Evolutionary conservation across 768 basidiomycete species (phyloP).

Genomic region (Trametes cinnabarina): DNA sequence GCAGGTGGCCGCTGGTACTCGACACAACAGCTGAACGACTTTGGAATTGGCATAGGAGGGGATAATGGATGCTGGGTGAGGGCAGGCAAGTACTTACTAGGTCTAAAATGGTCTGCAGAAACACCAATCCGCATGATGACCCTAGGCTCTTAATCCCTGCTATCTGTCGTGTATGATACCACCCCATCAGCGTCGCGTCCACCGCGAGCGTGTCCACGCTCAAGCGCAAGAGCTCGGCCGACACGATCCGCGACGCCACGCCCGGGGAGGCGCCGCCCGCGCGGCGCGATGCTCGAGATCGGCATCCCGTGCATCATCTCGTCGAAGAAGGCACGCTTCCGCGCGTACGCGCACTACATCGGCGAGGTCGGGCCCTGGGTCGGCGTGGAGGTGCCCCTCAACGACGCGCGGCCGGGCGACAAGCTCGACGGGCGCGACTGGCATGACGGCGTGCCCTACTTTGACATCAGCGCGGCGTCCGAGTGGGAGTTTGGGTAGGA

Average conservation of each 20-base stretch:
- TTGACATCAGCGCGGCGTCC: conserved; percentile 64
- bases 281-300: conserved; percentile 75
- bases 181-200: conserved; percentile 26
- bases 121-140: no score
- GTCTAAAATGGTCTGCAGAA: no score
- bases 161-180: no score
- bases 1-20: no score
- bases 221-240: conserved; percentile 38
- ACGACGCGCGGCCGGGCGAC: conserved; percentile 51
- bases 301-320: conserved; percentile 91
- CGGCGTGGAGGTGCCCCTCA: conserved; percentile 83
- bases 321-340: conserved; percentile 78
- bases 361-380: conserved; percentile 87
- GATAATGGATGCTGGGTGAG: no score
- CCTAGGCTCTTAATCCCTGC: no score
- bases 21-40: no score
- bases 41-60: no score
- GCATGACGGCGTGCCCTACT: conserved; percentile 84
- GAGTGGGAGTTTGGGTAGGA: conserved; percentile 64
- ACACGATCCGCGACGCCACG: conserved; percentile 31
- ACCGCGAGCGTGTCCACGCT: conserved; percentile 32
- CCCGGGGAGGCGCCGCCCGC: conserved; percentile 31
- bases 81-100: no score
- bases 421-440: conserved; percentile 66
- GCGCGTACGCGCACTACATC: conserved; percentile 85